Conservation (phyloP, 2,329 filamentous ascomycete genomes). For the Penicillium rolfsii region DNA sequence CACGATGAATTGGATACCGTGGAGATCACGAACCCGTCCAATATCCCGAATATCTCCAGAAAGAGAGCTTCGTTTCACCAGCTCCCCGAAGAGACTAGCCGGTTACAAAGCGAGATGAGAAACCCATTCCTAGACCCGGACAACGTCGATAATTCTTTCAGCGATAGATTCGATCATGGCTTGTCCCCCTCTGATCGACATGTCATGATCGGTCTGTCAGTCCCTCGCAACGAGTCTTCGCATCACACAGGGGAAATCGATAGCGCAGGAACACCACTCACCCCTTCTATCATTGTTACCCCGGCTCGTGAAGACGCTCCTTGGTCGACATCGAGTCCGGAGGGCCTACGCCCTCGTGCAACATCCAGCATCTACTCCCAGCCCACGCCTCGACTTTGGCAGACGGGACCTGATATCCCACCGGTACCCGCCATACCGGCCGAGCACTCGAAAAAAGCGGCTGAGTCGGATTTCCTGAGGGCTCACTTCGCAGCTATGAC, state of each 20-base stretch:
- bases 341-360: slow-evolving; percentile 35
- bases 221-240: slow-evolving; percentile 41
- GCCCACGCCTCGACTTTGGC: slow-evolving; percentile 37
- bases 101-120: slow-evolving; percentile 9
- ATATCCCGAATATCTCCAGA: slow-evolving; percentile 13
- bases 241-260: slow-evolving; percentile 33
- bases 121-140: slow-evolving; percentile 24
- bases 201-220: slow-evolving; percentile 51
- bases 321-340: slow-evolving; percentile 38
- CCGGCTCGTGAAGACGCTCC: slow-evolving; percentile 46
- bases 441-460: slow-evolving; percentile 30
- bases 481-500: slow-evolving; percentile 25
- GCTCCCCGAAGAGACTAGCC: slow-evolving; percentile 22
- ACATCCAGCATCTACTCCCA: slow-evolving; percentile 52
- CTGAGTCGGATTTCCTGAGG: slow-evolving; percentile 17
- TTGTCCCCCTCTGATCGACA: slow-evolving; percentile 51
- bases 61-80: slow-evolving; percentile 28
- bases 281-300: slow-evolving; percentile 52
- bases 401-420: slow-evolving; percentile 36
- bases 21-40: not conserved
- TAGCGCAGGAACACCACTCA: slow-evolving; percentile 43
- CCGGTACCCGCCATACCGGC: slow-evolving; percentile 48
- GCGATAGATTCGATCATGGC: slow-evolving; percentile 35
- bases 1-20: slow-evolving; percentile 5
- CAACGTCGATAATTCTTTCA: slow-evolving; percentile 22